These are phyloP conservation scores for Fusarium nodosum DNA, from an alignment of 2,329 filamentous ascomycete genomes.

Conservation along the genomic window DNA sequence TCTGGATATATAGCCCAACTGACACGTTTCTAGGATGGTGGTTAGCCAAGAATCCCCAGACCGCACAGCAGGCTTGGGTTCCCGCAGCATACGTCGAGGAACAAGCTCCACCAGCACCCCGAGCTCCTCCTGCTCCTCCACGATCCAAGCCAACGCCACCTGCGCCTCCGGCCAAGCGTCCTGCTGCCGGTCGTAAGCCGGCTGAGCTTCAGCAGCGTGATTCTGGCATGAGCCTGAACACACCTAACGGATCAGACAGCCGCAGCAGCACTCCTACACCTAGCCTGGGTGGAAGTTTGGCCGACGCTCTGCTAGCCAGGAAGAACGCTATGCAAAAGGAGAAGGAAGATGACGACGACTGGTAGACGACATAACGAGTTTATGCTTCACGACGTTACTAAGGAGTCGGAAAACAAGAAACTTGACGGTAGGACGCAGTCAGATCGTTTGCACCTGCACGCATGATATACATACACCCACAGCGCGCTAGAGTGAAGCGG, in stretches of 20 bases:
- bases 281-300: conserved; percentile 79
- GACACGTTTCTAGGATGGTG: conserved; percentile 82
- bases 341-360: conserved; percentile 78
- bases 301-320: conserved; percentile 81
- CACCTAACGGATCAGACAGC: conserved; percentile 69
- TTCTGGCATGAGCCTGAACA: conserved; percentile 73
- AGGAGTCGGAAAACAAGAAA: conserved; percentile 33
- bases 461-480: conserved; percentile 11
- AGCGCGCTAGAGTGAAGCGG: conserved; percentile 32
- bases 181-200: conserved; percentile 78
- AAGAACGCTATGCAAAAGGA: conserved; percentile 82
- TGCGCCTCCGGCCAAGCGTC: conserved; percentile 84
- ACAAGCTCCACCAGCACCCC: conserved; percentile 72
- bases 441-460: conserved; percentile 25
- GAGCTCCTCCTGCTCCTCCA: conserved; percentile 76
- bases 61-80: conserved; percentile 85
- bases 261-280: conserved; percentile 79
- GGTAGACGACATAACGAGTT: conserved; percentile 61
- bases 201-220: conserved; percentile 79
- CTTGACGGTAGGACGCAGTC: conserved; percentile 25
- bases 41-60: conserved; percentile 78
- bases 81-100: conserved; percentile 96
- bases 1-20: conserved; percentile 43
- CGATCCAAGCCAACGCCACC: conserved; percentile 78
- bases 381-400: conserved; percentile 45